Conservation (phyloP, 1,284 basidiomycete genomes). For the Ceratobasidium theobromae region DNA sequence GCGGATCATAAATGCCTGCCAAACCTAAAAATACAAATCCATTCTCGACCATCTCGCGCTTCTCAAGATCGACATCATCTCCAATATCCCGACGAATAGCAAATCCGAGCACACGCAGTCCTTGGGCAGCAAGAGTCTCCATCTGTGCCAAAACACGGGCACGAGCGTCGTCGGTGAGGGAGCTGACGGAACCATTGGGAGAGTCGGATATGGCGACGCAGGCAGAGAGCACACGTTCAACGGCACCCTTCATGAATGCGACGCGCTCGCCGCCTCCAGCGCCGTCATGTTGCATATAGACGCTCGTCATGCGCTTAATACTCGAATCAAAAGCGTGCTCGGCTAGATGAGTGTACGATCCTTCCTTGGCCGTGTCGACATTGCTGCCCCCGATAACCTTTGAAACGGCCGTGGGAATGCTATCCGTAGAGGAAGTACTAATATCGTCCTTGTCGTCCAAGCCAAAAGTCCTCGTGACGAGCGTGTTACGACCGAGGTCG, state of each 20-base stretch:
- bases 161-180: slow-evolving; percentile 44
- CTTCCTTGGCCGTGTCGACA: slow-evolving; percentile 21
- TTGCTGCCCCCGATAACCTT: slow-evolving; percentile 5
- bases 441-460: slow-evolving; percentile 26
- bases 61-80: slow-evolving; percentile 38
- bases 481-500: slow-evolving; percentile 41
- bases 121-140: slow-evolving; percentile 59
- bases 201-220: slow-evolving; percentile 47
- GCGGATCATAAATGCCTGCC: slow-evolving; percentile 69
- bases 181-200: slow-evolving; percentile 37
- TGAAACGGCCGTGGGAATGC: slow-evolving; percentile 4
- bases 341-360: slow-evolving; percentile 41
- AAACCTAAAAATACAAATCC: slow-evolving; percentile 63
- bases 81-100: slow-evolving; percentile 45
- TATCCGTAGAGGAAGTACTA: slow-evolving; percentile 6
- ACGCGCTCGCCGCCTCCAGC: slow-evolving; percentile 39
- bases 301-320: slow-evolving; percentile 63
- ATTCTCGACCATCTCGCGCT: slow-evolving; percentile 57
- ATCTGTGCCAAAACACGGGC: slow-evolving; percentile 52
- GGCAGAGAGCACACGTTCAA: slow-evolving; percentile 59
- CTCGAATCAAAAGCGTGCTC: slow-evolving; percentile 64
- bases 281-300: slow-evolving; percentile 40
- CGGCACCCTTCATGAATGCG: slow-evolving; percentile 61
- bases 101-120: slow-evolving; percentile 52
- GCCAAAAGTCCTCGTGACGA: slow-evolving; percentile 6